Evolutionary conservation across 768 basidiomycete species (phyloP).

Genomic region (Leccinum barrowsii): DNA sequence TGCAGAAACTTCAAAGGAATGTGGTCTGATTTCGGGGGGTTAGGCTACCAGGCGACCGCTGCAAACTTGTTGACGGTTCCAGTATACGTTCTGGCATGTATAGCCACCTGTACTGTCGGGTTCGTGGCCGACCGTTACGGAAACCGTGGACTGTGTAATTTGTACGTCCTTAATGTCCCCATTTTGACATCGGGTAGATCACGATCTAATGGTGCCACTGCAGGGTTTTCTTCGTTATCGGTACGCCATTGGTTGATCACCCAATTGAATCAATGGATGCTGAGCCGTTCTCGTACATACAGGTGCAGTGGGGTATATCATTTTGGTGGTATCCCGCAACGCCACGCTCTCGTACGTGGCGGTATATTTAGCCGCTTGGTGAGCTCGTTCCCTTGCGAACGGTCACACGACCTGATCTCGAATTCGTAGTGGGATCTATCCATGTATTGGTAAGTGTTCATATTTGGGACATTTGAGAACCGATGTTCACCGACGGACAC

Average conservation of each 20-base stretch:
- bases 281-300: background rate
- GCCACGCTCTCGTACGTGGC: conserved; percentile 69
- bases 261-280: background rate
- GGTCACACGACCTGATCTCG: background rate
- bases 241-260: conserved; percentile 10
- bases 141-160: conserved; percentile 57
- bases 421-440: conserved; percentile 61
- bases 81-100: conserved; percentile 67
- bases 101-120: conserved; percentile 62
- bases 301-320: conserved; percentile 66
- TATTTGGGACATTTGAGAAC: background rate
- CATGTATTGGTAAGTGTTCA: conserved; percentile 55
- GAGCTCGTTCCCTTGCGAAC: conserved; percentile 16
- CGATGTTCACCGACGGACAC: background rate
- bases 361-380: conserved; percentile 68
- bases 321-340: conserved; percentile 59
- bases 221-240: conserved; percentile 28
- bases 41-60: conserved; percentile 63
- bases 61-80: conserved; percentile 79
- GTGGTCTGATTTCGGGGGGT: background rate
- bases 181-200: background rate
- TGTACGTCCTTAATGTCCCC: conserved; percentile 40
- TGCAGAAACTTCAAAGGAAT: background rate
- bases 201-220: background rate
- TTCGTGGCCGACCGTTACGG: conserved; percentile 60